Conservation (phyloP, 805 yeast species). For the Candida insectorum region DNA sequence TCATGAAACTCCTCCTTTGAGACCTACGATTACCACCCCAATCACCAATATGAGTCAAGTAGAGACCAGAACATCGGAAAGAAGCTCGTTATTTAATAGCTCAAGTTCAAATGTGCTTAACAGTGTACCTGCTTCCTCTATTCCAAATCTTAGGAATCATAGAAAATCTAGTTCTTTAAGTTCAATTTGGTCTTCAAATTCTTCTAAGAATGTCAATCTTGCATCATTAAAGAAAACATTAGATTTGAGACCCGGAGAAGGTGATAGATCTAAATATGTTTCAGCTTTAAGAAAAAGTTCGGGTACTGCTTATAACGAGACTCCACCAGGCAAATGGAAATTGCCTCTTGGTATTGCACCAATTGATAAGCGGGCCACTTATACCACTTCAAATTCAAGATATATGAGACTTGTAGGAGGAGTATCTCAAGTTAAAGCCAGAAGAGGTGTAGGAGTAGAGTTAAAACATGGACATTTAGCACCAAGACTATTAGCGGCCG, state of each 20-base stretch:
- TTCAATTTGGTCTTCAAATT: constrained; percentile 30
- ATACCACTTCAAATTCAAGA: constrained; percentile 21
- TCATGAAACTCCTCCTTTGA: constrained; percentile 4
- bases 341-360: constrained; percentile 57
- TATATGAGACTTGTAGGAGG: constrained; percentile 26
- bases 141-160: constrained; percentile 2
- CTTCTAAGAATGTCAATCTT: constrained; percentile 34
- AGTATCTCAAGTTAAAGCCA: constrained; percentile 21
- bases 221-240: constrained; percentile 34
- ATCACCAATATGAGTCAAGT: constrained; percentile 9
- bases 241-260: constrained; percentile 44
- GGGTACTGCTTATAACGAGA: constrained; percentile 48
- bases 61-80: background rate
- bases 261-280: constrained; percentile 51
- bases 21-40: constrained; percentile 14
- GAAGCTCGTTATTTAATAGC: background rate
- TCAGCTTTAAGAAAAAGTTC: constrained; percentile 39
- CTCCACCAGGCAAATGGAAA: constrained; percentile 45
- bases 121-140: background rate
- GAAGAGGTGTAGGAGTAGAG: constrained; percentile 46
- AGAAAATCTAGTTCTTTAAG: constrained; percentile 26
- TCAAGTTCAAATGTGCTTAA: too few species aligned
- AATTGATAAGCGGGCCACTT: constrained; percentile 30
- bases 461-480: constrained; percentile 61
- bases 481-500: constrained; percentile 70